Percentiles rank a stretch among this genome's conserved stretches.
These are phyloP conservation scores for Penicillium sp. DNA, from an alignment of 2,329 filamentous ascomycete species.

Conservation along the genomic window DNA sequence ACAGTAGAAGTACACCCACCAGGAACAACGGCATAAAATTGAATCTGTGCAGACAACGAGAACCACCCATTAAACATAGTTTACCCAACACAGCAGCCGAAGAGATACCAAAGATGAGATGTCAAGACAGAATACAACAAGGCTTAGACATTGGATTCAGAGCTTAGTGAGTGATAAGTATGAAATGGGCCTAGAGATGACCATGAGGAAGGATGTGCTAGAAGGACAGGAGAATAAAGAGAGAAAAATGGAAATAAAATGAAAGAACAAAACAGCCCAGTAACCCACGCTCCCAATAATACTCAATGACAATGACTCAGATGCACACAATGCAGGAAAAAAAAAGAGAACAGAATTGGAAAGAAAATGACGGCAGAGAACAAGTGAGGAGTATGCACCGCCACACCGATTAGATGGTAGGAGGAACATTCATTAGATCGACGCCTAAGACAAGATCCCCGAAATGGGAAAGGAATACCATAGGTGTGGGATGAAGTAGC, in stretches of 20 bases:
- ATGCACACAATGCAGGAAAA: slow-evolving; percentile 26
- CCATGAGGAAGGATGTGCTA: slow-evolving; percentile 31
- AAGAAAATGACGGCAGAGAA: slow-evolving; percentile 11
- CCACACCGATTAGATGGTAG: slow-evolving; percentile 13
- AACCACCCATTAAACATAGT: neutral
- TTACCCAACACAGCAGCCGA: neutral
- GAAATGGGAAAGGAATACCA: neutral
- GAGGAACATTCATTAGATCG: slow-evolving; percentile 26
- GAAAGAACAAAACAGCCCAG: slow-evolving; percentile 23
- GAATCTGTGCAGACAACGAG: neutral
- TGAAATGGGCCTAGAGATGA: slow-evolving; percentile 27
- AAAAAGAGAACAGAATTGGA: slow-evolving; percentile 17
- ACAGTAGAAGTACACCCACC: neutral
- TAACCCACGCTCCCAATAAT: slow-evolving; percentile 32
- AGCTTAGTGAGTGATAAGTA: slow-evolving; percentile 19
- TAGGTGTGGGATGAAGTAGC: neutral
- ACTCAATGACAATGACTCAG: slow-evolving; percentile 31
- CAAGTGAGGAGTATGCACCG: slow-evolving; percentile 14
- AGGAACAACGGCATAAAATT: neutral
- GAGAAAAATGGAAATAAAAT: slow-evolving; percentile 23
- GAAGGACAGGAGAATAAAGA: slow-evolving; percentile 24
- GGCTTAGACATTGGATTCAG: slow-evolving; percentile 17
- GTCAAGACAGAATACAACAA: slow-evolving; percentile 6
- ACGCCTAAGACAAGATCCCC: slow-evolving; percentile 8
- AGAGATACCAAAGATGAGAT: neutral